Percentiles rank a stretch among this genome's conserved stretches.
Evolutionary conservation across 2,329 filamentous ascomycete genomes (phyloP).

Genomic region (Colletotrichum tanaceti): DNA sequence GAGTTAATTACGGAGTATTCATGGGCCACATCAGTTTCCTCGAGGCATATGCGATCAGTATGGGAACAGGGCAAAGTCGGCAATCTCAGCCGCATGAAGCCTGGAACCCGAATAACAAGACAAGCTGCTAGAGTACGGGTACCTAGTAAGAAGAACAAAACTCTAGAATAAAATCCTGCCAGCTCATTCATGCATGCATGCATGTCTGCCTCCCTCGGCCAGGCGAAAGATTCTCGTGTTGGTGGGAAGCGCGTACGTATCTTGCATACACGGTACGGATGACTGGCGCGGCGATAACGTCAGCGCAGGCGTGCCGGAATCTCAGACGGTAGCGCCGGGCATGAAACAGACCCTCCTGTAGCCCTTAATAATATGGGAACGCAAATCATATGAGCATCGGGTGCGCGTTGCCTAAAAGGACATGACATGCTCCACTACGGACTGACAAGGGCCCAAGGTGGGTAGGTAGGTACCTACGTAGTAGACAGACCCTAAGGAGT

Average conservation of each 20-base stretch:
- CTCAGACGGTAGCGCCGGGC: conserved; percentile 34
- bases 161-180: too few relatives aligned
- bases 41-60: background rate
- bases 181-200: background rate
- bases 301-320: conserved; percentile 21
- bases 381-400: conserved; percentile 32
- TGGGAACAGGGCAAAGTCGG: background rate
- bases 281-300: too few relatives aligned
- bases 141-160: too few relatives aligned
- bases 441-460: too few relatives aligned
- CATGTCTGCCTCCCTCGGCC: background rate
- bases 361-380: conserved; percentile 39
- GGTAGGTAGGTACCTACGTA: too few relatives aligned
- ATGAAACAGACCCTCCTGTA: conserved; percentile 34
- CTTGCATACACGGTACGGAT: too few relatives aligned
- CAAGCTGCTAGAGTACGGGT: background rate
- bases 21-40: too few relatives aligned
- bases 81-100: background rate
- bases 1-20: too few relatives aligned
- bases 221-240: background rate
- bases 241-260: too few relatives aligned
- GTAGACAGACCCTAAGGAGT: too few relatives aligned
- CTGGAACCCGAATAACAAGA: conserved; percentile 3
- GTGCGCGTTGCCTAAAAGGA: background rate
- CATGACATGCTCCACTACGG: conserved; percentile 20